These are phyloP conservation scores for Rhodotorula sp. DNA, from an alignment of 1,284 basidiomycete species.

Conservation along the genomic window DNA sequence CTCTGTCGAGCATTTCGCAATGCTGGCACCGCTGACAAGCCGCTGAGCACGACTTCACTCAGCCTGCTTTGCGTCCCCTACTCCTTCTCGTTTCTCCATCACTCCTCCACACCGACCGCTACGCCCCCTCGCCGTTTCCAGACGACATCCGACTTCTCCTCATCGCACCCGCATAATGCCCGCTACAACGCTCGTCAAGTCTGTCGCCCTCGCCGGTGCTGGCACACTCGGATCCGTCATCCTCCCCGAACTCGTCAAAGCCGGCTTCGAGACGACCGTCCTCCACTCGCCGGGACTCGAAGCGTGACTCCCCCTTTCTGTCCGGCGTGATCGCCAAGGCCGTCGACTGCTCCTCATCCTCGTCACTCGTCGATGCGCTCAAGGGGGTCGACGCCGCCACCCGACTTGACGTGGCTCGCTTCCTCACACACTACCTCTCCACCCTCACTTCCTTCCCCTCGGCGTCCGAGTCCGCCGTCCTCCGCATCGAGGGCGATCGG, in stretches of 20 bases:
- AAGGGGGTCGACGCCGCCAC: slow-evolving; percentile 42
- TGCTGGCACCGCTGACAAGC: too few relatives aligned
- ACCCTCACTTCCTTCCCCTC: slow-evolving; percentile 46
- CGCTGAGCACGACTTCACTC: too few relatives aligned
- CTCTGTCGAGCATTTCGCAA: too few relatives aligned
- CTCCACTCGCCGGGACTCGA: neutral
- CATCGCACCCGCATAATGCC: neutral
- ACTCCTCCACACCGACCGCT: neutral
- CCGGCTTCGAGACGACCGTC: neutral
- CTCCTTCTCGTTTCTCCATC: neutral
- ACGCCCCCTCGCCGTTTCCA: neutral
- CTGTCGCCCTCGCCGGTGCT: slow-evolving; percentile 14
- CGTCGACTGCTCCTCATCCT: slow-evolving; percentile 42
- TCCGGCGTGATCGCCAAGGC: neutral
- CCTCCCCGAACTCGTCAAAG: neutral
- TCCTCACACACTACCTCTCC: slow-evolving; percentile 50
- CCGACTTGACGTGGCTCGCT: slow-evolving; percentile 50
- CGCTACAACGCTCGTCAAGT: slow-evolving; percentile 1
- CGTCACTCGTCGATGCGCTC: slow-evolving; percentile 38
- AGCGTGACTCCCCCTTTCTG: neutral
- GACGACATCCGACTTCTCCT: neutral
- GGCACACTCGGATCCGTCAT: slow-evolving; percentile 7
- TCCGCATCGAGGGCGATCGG: slow-evolving; percentile 52
- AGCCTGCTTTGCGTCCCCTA: too few relatives aligned
- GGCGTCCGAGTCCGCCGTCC: slow-evolving; percentile 32